A percentile compares a stretch with the other conserved stretches of the same genome.
These are phyloP conservation scores for Cairneyella variabilis DNA, from an alignment of 495 filamentous ascomycete species.

Conservation along the genomic window DNA sequence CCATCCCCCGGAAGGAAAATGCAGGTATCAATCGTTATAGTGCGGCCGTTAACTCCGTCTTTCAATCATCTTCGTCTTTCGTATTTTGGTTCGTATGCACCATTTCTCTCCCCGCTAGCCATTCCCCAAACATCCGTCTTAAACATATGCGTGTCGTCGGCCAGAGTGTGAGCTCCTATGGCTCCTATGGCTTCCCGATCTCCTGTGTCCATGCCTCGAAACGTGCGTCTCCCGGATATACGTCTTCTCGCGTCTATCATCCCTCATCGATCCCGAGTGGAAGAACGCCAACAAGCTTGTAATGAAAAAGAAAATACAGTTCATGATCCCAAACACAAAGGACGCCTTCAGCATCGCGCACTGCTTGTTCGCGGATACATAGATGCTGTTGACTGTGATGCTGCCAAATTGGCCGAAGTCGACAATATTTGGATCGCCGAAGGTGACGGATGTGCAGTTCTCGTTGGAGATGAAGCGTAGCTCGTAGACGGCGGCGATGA, in stretches of 20 bases:
- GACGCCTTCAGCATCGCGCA: conserved; percentile 86
- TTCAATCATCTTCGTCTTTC: too few relatives aligned
- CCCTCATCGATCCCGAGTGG: conserved; percentile 37
- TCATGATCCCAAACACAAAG: conserved; percentile 88
- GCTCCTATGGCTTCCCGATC: conserved; percentile 38
- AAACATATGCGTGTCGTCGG: conserved; percentile 30
- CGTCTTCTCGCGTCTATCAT: conserved; percentile 36
- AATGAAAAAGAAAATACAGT: conserved; percentile 74
- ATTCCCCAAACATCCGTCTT: too few relatives aligned
- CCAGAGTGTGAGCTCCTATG: conserved; percentile 32
- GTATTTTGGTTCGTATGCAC: too few relatives aligned
- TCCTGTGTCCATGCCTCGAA: conserved; percentile 37
- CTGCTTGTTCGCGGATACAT: conserved; percentile 59
- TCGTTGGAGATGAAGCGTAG: conserved; percentile 64
- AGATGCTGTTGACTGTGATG: conserved; percentile 36
- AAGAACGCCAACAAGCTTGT: conserved; percentile 62
- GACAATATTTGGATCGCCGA: conserved; percentile 41
- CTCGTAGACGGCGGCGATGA: conserved; percentile 76
- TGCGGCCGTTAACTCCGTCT: too few relatives aligned
- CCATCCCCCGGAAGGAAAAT: too few relatives aligned
- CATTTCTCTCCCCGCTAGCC: too few relatives aligned
- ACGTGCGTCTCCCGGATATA: conserved; percentile 41
- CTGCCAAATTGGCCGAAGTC: conserved; percentile 58
- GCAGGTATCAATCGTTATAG: too few relatives aligned
- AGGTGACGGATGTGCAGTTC: conserved; percentile 59